Base-by-base conservation (phyloP, 1,284 basidiomycete species). In the Cryptococcus sp. region DNA sequence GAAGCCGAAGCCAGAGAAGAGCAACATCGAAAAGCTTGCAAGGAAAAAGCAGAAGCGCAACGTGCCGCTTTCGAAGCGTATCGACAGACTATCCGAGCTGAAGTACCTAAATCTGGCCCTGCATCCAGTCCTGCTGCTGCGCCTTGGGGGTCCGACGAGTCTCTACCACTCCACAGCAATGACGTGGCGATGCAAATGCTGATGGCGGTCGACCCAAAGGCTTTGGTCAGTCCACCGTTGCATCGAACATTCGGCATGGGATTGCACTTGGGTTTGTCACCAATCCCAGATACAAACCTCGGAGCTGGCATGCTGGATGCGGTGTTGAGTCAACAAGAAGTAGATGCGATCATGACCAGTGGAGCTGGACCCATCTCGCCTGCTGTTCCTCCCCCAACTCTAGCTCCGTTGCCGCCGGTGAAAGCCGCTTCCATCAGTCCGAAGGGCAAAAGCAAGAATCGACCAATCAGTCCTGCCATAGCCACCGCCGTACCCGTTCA, bases 1-100 rank as follows among this genome's bases (percentile, higher is more conserved):
- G 74, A 76, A 51, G 74, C 74, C 5, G 66, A 73, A 41, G 68
- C 63, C 1, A 59, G 59, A 43, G 73, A 74, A 55, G 73, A 74
- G 45, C 55, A 68, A 46, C 60, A 65, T 48, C 63, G 66, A 10
- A 65, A 66, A 19, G 61, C 62, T n/a, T 60, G 58, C 51, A 57
- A 65, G n/a, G 70, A 65, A 19, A 66, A 67, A 37, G 68, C 65
- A 0, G 72, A 74, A 54, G 61, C 69, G 50, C 65, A 68, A 17
- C 56, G 56, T 17, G 63, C 64, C 1, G 48, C 69, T 20, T 63
- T 71, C 47, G 66, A 72, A 49, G 74, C 73, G 4, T 73, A 69
- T 49, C 62, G 67, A 25, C 66, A 68, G 40, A 61, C 61, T 16
- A 55, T 66, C 39, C 25, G 50, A 19, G 61, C 52, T 17, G 57